A percentile compares a stretch with the other conserved stretches of the same genome.
These are phyloP conservation scores for Neolentinus lepideus DNA, from an alignment of 1,284 basidiomycete species.

Conservation along the genomic window DNA sequence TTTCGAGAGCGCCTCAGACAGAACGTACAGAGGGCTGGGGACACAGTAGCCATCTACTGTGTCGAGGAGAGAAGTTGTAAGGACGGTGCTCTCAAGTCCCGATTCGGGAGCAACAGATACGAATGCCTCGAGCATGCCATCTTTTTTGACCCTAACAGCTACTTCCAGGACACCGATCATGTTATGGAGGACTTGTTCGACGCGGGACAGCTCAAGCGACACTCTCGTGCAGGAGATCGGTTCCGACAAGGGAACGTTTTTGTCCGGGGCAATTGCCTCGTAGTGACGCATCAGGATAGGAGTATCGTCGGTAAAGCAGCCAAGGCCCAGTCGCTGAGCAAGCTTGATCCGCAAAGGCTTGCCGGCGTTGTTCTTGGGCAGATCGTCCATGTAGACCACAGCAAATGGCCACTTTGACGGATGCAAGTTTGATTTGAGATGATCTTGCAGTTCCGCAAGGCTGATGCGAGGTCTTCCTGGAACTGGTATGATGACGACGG, in stretches of 20 bases:
- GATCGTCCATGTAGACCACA: conserved; percentile 34
- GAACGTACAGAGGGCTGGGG: conserved; percentile 25
- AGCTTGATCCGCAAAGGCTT: conserved; percentile 38
- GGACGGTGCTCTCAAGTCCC: conserved; percentile 13
- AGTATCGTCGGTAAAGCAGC: conserved; percentile 25
- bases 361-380: conserved; percentile 37
- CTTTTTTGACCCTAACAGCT: conserved; percentile 25
- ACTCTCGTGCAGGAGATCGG: conserved; percentile 30
- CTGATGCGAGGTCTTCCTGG: conserved; percentile 26
- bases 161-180: conserved; percentile 44
- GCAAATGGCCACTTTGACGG: conserved; percentile 40
- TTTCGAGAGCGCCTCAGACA: conserved; percentile 17
- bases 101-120: conserved; percentile 16
- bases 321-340: conserved; percentile 30
- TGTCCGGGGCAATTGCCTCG: conserved; percentile 27
- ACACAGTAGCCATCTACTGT: conserved; percentile 27
- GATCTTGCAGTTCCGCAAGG: conserved; percentile 32
- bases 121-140: conserved; percentile 29
- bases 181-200: conserved; percentile 38
- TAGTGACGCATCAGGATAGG: conserved; percentile 31
- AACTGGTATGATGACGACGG: conserved; percentile 30
- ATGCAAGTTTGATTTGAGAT: conserved; percentile 33
- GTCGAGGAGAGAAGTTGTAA: conserved; percentile 15
- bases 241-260: conserved; percentile 25
- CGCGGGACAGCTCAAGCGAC: conserved; percentile 19